Evolutionary conservation across 176 grass and related monocot genomes (phyloP).

Genomic region (Musa beccarii): DNA sequence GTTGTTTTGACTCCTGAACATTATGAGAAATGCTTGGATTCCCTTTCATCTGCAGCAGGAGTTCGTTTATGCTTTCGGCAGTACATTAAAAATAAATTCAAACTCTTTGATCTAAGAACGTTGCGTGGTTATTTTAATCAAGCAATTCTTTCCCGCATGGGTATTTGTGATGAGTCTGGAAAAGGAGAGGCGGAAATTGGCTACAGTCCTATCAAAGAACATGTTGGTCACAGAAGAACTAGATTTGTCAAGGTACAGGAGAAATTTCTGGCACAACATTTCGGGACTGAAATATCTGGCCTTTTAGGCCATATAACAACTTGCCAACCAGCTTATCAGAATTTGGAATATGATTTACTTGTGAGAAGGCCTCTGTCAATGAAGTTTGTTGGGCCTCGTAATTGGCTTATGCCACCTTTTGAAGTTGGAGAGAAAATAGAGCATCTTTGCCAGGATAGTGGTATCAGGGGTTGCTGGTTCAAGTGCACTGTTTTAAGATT

Average conservation of each 20-base stretch:
- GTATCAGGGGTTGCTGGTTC: constrained; percentile 98
- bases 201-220: constrained; percentile 9
- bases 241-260: constrained; percentile 43
- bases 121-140: constrained; percentile 90
- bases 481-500: constrained; percentile 73
- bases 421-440: constrained; percentile 74
- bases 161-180: constrained; percentile 28
- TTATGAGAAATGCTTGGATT: constrained; percentile 50
- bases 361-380: constrained; percentile 30
- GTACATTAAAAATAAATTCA: constrained; percentile 93
- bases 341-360: constrained; percentile 25
- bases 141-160: constrained; percentile 47
- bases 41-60: constrained; percentile 35
- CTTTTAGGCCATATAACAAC: constrained; percentile 30
- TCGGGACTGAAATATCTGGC: constrained; percentile 48
- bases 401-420: constrained; percentile 40
- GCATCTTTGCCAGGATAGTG: constrained; percentile 82
- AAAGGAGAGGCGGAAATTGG: constrained; percentile 38
- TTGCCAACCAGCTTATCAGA: constrained; percentile 44
- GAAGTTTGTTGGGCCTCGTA: constrained; percentile 44
- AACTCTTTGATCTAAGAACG: constrained; percentile 73
- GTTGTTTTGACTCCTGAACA: constrained; percentile 86
- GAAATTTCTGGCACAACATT: constrained; percentile 45
- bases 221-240: constrained; percentile 31
- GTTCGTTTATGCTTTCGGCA: constrained; percentile 87